Conservation (phyloP, 352 stramenopile species). For the Globisporangium paddicum region DNA sequence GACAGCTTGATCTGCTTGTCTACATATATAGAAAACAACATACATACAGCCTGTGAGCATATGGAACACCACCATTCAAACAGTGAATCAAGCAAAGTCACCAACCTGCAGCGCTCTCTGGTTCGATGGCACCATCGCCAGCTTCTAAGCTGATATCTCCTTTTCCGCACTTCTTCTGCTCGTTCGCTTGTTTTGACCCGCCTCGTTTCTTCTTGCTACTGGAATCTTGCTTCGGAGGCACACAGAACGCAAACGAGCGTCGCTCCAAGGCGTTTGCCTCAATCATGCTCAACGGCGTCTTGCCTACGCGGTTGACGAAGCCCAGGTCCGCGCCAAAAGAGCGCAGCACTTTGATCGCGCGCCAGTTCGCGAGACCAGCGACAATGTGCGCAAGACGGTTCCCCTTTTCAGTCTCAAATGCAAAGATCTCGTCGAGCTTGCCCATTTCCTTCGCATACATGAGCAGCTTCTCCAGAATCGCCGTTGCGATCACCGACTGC, state of each 20-base stretch:
- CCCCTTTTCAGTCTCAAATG: slow-evolving; percentile 35
- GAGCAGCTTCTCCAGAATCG: slow-evolving; percentile 37
- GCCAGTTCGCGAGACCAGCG: slow-evolving; percentile 40
- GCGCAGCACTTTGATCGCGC: slow-evolving; percentile 34
- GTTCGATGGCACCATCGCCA: slow-evolving; percentile 3
- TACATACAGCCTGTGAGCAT: background rate
- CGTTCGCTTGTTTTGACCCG: background rate
- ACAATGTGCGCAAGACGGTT: slow-evolving; percentile 51
- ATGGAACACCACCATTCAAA: background rate
- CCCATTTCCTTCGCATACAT: slow-evolving; percentile 26
- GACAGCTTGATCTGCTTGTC: slow-evolving; percentile 29
- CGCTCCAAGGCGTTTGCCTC: slow-evolving; percentile 14
- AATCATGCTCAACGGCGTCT: slow-evolving; percentile 26
- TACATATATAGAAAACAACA: slow-evolving; percentile 9
- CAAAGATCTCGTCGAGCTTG: slow-evolving; percentile 27
- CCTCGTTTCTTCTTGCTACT: slow-evolving; percentile 17
- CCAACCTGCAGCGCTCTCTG: slow-evolving; percentile 36
- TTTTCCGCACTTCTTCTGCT: slow-evolving; percentile 10
- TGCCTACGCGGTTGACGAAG: slow-evolving; percentile 24
- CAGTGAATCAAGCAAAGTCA: background rate
- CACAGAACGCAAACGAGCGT: slow-evolving; percentile 35
- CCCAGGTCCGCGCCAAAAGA: slow-evolving; percentile 23
- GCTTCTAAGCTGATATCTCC: background rate
- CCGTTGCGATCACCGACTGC: slow-evolving; percentile 32
- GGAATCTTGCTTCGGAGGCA: slow-evolving; percentile 16